Percentiles rank a stretch among this genome's conserved stretches.
phyloP scores from a whole-genome alignment of 768 basidiomycete genomes.

The Pleurotus tuber-regium region DNA sequence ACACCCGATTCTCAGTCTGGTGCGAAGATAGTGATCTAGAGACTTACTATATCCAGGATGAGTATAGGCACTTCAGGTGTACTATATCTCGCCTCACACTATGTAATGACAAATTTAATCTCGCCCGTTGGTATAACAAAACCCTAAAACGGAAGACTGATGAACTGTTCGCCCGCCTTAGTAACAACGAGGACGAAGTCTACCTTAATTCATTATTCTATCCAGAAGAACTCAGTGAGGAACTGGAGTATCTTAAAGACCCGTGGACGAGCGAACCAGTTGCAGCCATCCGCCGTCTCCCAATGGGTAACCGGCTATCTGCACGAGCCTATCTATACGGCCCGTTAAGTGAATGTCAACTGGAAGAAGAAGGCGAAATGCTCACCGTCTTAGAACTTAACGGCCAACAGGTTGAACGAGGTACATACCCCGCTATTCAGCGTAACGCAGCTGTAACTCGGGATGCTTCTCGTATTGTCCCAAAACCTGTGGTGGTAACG shows the following conservation, averaged over 20 bases:
- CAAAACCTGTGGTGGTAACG: slow-evolving; percentile 28
- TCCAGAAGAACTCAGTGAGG: neutral
- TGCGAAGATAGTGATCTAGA: neutral
- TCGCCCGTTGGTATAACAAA: neutral
- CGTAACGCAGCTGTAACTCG: slow-evolving; percentile 11
- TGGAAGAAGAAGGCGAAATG: neutral
- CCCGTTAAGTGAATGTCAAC: neutral
- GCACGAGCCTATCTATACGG: neutral
- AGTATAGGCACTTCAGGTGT: neutral
- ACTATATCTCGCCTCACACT: neutral
- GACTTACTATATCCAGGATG: neutral
- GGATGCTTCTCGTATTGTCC: slow-evolving; percentile 16
- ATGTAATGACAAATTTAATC: neutral
- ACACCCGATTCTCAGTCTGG: neutral
- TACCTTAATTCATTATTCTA: neutral
- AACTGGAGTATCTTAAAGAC: neutral
- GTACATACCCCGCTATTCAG: slow-evolving; percentile 2
- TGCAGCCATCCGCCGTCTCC: neutral
- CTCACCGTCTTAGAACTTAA: neutral
- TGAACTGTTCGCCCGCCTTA: neutral
- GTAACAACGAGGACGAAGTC: neutral
- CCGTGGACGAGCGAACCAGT: neutral
- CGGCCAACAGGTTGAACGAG: neutral
- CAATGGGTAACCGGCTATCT: neutral
- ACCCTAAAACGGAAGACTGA: neutral